phyloP scores from a whole-genome alignment of 2,329 filamentous ascomycete species.

The Alternaria triticimaculans region DNA sequence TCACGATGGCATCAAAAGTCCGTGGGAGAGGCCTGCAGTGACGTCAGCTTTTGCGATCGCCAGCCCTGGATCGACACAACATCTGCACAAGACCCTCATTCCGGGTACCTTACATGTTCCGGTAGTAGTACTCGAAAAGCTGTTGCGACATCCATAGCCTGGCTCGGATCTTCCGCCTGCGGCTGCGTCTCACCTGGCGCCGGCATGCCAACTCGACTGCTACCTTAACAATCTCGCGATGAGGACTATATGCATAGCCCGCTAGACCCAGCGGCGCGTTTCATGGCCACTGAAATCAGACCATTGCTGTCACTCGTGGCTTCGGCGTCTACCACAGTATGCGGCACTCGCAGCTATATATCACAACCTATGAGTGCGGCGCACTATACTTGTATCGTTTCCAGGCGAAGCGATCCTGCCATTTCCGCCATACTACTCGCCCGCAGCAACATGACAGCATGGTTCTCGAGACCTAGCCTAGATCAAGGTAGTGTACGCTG shows the following conservation, averaged over 20 bases:
- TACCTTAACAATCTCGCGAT: background rate
- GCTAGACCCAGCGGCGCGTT: background rate
- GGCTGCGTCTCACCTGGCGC: background rate
- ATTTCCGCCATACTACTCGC: conserved; percentile 12
- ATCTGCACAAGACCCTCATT: background rate
- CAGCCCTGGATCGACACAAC: background rate
- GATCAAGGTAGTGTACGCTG: conserved; percentile 1
- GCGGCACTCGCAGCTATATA: background rate
- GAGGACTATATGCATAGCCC: background rate
- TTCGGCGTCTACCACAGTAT: background rate
- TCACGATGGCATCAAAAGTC: background rate
- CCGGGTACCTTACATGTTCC: conserved; percentile 1
- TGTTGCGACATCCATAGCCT: background rate
- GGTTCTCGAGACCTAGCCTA: background rate
- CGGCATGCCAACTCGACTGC: background rate
- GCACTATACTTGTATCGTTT: background rate
- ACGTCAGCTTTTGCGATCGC: conserved; percentile 1
- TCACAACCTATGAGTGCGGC: background rate
- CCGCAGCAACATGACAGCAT: background rate
- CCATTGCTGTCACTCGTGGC: background rate
- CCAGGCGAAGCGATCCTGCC: background rate
- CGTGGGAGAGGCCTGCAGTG: background rate
- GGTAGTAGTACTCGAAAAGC: background rate
- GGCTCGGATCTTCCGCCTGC: background rate
- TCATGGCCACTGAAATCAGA: conserved; percentile 1